Percentiles rank a stretch among this genome's conserved stretches.
Evolutionary conservation across 2,329 filamentous ascomycete species (phyloP).

Genomic region (Botrytis hyacinthi): DNA sequence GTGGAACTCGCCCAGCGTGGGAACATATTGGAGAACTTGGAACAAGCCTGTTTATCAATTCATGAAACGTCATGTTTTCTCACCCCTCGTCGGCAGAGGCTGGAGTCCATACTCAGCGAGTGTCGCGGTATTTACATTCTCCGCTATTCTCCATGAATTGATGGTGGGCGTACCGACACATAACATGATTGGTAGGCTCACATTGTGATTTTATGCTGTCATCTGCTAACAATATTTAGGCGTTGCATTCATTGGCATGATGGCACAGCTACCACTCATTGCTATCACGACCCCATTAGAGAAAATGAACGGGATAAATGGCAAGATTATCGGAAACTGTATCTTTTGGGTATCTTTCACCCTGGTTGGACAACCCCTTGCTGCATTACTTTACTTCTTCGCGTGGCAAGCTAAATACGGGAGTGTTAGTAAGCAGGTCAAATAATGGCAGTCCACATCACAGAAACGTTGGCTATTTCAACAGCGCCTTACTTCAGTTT

Average conservation of each 20-base stretch:
- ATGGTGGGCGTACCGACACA: slow-evolving; percentile 93
- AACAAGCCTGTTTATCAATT: slow-evolving; percentile 97
- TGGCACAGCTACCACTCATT: slow-evolving; percentile 88
- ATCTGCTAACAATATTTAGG: slow-evolving; percentile 49
- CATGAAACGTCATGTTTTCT: slow-evolving; percentile 92
- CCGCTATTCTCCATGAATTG: slow-evolving; percentile 85
- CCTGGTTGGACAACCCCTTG: slow-evolving; percentile 89
- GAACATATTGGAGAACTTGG: slow-evolving; percentile 93
- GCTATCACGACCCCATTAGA: slow-evolving; percentile 74
- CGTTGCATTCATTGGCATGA: slow-evolving; percentile 91
- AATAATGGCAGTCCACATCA: slow-evolving; percentile 19
- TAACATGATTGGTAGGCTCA: slow-evolving; percentile 74
- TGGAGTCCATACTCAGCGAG: slow-evolving; percentile 71
- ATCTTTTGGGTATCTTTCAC: slow-evolving; percentile 98
- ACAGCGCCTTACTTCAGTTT: neutral
- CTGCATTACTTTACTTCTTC: slow-evolving; percentile 92
- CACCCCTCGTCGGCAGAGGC: slow-evolving; percentile 80
- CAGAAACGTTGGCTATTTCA: neutral
- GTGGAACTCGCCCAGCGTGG: slow-evolving; percentile 91
- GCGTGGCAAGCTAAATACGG: slow-evolving; percentile 99
- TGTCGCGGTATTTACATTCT: slow-evolving; percentile 81
- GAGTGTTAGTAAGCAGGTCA: slow-evolving; percentile 56
- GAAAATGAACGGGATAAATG: slow-evolving; percentile 71
- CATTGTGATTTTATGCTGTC: neutral
- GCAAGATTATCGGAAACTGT: slow-evolving; percentile 81